Evolutionary conservation across 352 stramenopile species (phyloP), one percentile per base, ranked within the genome.

Genomic region (Phytopythium kandeliae): DNA sequence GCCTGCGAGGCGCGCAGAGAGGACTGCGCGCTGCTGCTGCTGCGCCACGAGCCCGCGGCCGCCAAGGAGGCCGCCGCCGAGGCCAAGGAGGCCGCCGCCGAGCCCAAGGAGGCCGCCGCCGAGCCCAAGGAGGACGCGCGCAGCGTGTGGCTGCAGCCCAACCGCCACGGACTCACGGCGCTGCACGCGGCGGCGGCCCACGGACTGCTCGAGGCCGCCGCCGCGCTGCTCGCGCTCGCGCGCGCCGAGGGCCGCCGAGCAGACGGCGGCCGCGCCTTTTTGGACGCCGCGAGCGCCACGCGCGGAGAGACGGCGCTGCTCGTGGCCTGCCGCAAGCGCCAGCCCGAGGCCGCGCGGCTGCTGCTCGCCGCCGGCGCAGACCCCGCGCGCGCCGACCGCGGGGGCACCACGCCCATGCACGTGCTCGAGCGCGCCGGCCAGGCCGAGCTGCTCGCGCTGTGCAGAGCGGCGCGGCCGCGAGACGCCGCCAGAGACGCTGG

Each of bases 241-340:
- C n/a, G n/a, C n/a, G n/a, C n/a, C n/a, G n/a, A n/a, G n/a, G n/a
- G n/a, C n/a, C n/a, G n/a, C n/a, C n/a, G n/a, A n/a, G n/a, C n/a
- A n/a, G n/a, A n/a, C n/a, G n/a, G n/a, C n/a, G n/a, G n/a, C n/a
- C n/a, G n/a, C n/a, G n/a, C n/a, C n/a, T 75, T 78, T 55, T 15
- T 85, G 10, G 72, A 87, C 17, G 70, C 78, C 3, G 67, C 67
- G 17, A 77, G 66, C 49, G 62, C 61, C 0, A 69, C 57, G 11
- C 69, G 74, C 33, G 62, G 67, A 17, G 80, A 92, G 54, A 80
- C 55, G 16, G 72, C 80, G 19, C 51, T 92, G 34, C 57, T 89
- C n/a, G 65, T 89, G 46, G 75, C 78, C 22, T 72, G 69, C 54
- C 71, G 76, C 4, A 89, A 87, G 64, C 65, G 70, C 31, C 71